Conservation (phyloP, 176 grass and related monocot species). For the Triticum timopheevii region DNA sequence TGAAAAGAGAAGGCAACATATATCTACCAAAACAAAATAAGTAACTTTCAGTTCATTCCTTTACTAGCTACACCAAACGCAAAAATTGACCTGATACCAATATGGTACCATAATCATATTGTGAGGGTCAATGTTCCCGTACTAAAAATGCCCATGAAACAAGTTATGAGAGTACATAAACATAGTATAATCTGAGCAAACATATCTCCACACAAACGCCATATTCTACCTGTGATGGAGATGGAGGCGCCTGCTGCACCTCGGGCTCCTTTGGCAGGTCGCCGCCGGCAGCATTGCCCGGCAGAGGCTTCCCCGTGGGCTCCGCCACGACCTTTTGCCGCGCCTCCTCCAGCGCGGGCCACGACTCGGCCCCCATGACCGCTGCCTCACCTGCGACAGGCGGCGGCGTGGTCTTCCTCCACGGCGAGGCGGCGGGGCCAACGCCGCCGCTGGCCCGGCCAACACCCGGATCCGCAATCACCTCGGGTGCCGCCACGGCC, state of each 20-base stretch:
- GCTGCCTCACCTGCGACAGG: slow-evolving; percentile 20
- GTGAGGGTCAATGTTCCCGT: background rate
- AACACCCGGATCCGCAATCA: slow-evolving; percentile 22
- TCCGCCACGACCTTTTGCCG: slow-evolving; percentile 40
- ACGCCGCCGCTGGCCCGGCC: background rate
- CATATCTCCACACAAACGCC: background rate
- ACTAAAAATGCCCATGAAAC: background rate
- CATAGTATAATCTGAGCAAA: background rate
- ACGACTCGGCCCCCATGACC: slow-evolving; percentile 64
- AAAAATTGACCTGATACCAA: background rate
- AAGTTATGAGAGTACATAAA: background rate
- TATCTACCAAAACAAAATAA: background rate
- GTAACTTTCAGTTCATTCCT: background rate
- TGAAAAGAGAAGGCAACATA: background rate
- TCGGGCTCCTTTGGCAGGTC: slow-evolving; percentile 14
- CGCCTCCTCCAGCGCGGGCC: slow-evolving; percentile 66
- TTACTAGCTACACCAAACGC: background rate
- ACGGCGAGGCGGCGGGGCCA: slow-evolving; percentile 17
- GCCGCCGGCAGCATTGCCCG: slow-evolving; percentile 31
- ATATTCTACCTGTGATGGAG: slow-evolving; percentile 41
- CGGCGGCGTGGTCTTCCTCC: slow-evolving; percentile 46
- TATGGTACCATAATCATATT: background rate
- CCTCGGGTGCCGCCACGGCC: slow-evolving; percentile 11
- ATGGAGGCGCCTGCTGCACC: background rate
- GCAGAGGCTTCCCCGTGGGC: slow-evolving; percentile 18